Base-by-base conservation (phyloP, 352 stramenopile genomes). In the Phytophthora agathidicida region DNA sequence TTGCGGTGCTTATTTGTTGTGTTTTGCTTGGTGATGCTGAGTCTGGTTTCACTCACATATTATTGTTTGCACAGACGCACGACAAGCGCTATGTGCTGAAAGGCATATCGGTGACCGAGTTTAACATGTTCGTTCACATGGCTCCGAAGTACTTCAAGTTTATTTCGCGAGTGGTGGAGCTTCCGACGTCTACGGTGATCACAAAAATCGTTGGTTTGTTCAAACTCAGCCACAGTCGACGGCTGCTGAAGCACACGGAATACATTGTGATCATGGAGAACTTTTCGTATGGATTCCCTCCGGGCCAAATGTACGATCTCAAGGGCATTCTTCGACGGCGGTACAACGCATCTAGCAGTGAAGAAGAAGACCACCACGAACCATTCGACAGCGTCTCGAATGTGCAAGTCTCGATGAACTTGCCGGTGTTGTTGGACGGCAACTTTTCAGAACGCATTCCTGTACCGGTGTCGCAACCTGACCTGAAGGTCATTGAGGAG, bases 81-180 rank as follows among this genome's bases (percentile, higher is more conserved):
- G 86, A 96, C 58, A 91, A 89, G 50, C 83, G 85, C 2, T 96
- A 88, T 39, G 75, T 96, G 26, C 51, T 96, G 26, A 96, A 96
- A 44, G 86, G 86, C 5, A 93, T 96, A 41, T 86, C 86, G 2
- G 70, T 92, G 64, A 91, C 73, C 13, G 86, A 96, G 59, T 94
- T 93, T 61, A 96, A 96, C 61, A 96, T 96, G 86, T 96, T 96
- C 38, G 64, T 94, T 45, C 83, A 96, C 65, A 93, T 96, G 83
- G 86, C 86, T 11, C 86, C 83, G 14, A 75, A 89, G 30, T 96
- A 96, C 41, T 94, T 96, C 61, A 88, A 90, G 68, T 96, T 91
- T 22, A 89, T 96, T 61, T 76, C 80, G 22, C 68, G 74, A 19
- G 65, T 92, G 23, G 61, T 91, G 28, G 77, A 90, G 56, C 47